A percentile compares a stretch with the other conserved stretches of the same genome.
phyloP scores from a whole-genome alignment of 768 basidiomycete species.

The Amanita subjunquillea region DNA sequence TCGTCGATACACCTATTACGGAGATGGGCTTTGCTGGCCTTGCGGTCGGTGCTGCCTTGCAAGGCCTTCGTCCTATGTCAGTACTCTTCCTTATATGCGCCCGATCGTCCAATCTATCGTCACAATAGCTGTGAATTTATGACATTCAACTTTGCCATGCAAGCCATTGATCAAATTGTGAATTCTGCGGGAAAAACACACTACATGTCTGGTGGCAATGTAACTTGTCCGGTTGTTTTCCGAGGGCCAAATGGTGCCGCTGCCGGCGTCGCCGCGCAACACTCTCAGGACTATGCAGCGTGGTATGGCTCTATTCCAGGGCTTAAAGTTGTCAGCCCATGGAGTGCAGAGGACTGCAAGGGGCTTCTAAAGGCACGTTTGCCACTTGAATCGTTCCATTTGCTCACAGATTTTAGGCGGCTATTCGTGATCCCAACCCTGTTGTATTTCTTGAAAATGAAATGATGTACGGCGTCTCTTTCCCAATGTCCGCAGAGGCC shows the following conservation, averaged over 20 bases:
- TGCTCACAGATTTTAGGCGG: constrained; percentile 40
- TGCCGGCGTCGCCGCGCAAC: constrained; percentile 92
- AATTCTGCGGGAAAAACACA: constrained; percentile 99
- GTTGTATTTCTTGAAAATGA: constrained; percentile 99
- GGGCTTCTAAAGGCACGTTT: constrained; percentile 81
- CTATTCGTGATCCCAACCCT: constrained; percentile 97
- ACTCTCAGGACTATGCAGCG: constrained; percentile 94
- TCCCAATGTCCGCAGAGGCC: constrained; percentile 93
- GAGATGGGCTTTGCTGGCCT: constrained; percentile 99
- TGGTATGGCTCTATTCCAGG: constrained; percentile 94
- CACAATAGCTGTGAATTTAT: constrained; percentile 88
- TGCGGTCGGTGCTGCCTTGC: constrained; percentile 88
- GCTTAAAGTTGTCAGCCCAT: constrained; percentile 95
- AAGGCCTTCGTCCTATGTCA: constrained; percentile 89
- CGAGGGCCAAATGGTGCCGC: constrained; percentile 99
- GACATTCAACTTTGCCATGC: constrained; percentile 99
- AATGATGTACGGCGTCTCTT: constrained; percentile 94
- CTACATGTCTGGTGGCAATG: constrained; percentile 99
- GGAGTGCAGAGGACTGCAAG: constrained; percentile 98
- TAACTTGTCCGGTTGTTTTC: constrained; percentile 98
- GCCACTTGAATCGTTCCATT: neutral
- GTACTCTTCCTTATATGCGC: constrained; percentile 12
- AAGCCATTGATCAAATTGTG: constrained; percentile 99
- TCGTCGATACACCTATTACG: constrained; percentile 94
- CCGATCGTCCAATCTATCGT: constrained; percentile 4